These are phyloP conservation scores for Ziziphus jujuba DNA, from an alignment of 306 rosid species.

Conservation along the genomic window DNA sequence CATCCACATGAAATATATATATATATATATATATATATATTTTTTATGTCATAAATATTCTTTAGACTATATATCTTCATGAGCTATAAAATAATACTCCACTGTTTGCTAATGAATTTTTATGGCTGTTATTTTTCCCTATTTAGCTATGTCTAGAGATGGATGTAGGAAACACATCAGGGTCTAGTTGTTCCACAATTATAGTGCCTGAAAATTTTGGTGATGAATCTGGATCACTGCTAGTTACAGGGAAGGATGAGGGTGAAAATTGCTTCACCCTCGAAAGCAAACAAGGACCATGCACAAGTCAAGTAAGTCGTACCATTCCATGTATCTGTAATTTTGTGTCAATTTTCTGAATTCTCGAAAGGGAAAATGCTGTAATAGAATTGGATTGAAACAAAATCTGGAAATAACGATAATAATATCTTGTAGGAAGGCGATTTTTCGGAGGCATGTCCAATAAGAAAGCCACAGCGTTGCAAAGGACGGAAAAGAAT, in stretches of 20 bases:
- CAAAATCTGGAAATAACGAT: not conserved
- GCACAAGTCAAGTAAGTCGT: slow-evolving; percentile 4
- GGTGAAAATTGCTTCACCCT: too few species aligned
- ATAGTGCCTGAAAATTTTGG: slow-evolving; percentile 5
- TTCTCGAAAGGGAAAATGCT: not conserved
- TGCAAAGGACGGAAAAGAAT: slow-evolving; percentile 4
- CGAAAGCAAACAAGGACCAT: slow-evolving; percentile 9
- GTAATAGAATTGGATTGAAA: not conserved
- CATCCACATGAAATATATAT: not conserved
- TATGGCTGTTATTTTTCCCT: not conserved
- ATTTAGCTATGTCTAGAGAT: slow-evolving; percentile 29
- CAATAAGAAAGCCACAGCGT: slow-evolving; percentile 15
- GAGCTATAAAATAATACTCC: too few species aligned
- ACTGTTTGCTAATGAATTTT: not conserved
- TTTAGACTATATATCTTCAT: too few species aligned
- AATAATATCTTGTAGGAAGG: slow-evolving; percentile 23
- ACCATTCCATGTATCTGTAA: too few species aligned
- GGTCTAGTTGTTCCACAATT: slow-evolving; percentile 29
- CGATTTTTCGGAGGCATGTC: slow-evolving; percentile 13
- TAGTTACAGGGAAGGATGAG: too few species aligned
- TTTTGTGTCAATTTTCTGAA: not conserved
- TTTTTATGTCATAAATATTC: not conserved
- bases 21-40: not conserved
- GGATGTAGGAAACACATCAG: slow-evolving; percentile 34
- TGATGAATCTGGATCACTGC: too few species aligned